Evolutionary conservation across 2,329 filamentous ascomycete genomes (phyloP).

Genomic region (Apiospora malaysiana): DNA sequence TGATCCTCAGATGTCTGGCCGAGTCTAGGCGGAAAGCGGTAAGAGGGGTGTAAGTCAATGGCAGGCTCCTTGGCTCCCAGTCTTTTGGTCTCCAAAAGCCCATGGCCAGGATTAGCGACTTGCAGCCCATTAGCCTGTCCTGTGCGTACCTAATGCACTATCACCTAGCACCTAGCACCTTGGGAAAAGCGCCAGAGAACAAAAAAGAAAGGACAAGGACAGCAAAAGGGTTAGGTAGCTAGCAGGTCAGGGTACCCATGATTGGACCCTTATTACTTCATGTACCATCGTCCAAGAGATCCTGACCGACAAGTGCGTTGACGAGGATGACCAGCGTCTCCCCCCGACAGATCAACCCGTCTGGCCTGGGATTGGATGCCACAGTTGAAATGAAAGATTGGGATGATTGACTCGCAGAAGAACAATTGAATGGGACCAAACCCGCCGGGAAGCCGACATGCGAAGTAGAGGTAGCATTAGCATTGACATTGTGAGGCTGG

Average conservation of each 20-base stretch:
- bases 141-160: background rate
- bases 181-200: slow-evolving; percentile 11
- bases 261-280: slow-evolving; percentile 30
- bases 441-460: slow-evolving; percentile 24
- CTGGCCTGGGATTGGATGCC: slow-evolving; percentile 17
- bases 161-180: background rate
- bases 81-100: slow-evolving; percentile 16
- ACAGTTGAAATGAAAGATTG: slow-evolving; percentile 28
- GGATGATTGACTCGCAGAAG: slow-evolving; percentile 20
- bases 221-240: slow-evolving; percentile 30
- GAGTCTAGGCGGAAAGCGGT: slow-evolving; percentile 1
- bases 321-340: slow-evolving; percentile 6
- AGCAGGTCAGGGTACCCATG: slow-evolving; percentile 31
- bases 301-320: slow-evolving; percentile 10
- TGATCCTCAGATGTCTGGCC: background rate
- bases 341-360: background rate
- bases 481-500: slow-evolving; percentile 25
- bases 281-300: slow-evolving; percentile 16
- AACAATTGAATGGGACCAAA: slow-evolving; percentile 20
- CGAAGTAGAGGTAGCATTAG: slow-evolving; percentile 11
- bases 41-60: slow-evolving; percentile 13
- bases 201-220: slow-evolving; percentile 29
- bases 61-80: background rate
- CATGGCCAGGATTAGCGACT: slow-evolving; percentile 15
- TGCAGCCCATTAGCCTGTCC: slow-evolving; percentile 11